phyloP scores from a whole-genome alignment of 371 early-diverging fungal species.

The Entomophthora muscae region DNA sequence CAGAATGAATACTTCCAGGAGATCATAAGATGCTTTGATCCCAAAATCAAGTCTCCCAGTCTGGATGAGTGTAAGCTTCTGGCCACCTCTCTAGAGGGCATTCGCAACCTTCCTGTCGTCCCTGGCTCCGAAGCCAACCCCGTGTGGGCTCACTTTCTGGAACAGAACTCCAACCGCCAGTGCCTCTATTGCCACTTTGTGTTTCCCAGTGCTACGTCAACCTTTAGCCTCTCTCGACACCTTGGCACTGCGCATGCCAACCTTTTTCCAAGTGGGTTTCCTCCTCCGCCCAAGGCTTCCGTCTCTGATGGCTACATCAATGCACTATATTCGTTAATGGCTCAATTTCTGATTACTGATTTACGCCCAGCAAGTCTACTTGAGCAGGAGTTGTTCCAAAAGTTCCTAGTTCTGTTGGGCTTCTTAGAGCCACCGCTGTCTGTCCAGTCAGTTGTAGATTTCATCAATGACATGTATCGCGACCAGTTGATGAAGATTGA shows the following conservation, averaged over 20 bases:
- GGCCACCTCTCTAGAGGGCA: neutral
- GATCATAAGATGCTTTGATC: neutral
- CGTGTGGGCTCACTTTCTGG: neutral
- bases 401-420: neutral
- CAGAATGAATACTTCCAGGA: neutral
- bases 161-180: neutral
- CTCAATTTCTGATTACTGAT: neutral
- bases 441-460: neutral
- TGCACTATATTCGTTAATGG: neutral
- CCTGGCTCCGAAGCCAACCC: neutral
- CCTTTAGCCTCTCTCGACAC: neutral
- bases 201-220: neutral
- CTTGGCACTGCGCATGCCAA: neutral
- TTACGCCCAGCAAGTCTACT: neutral
- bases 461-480: neutral
- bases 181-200: constrained; percentile 6
- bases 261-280: neutral
- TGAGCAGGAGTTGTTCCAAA: constrained; percentile 5
- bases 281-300: neutral
- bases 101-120: neutral
- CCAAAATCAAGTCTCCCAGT: neutral
- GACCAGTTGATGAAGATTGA: neutral
- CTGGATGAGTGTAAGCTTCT: neutral
- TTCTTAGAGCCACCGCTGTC: neutral
- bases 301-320: neutral